Conservation (phyloP, 2,329 filamentous ascomycete species). For the Dryadomyces quercivorus region DNA sequence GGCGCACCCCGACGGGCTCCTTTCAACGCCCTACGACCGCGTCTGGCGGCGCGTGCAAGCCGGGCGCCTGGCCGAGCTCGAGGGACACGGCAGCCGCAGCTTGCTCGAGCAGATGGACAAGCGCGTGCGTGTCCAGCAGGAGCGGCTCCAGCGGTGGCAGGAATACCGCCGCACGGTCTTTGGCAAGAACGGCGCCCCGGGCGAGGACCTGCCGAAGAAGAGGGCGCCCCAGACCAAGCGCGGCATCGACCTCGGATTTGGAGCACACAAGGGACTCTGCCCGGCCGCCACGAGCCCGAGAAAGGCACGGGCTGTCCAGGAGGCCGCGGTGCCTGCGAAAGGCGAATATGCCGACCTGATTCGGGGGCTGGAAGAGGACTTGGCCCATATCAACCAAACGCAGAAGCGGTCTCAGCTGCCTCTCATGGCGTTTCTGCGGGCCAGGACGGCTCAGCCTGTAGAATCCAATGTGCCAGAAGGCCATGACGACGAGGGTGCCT, state of each 20-base stretch:
- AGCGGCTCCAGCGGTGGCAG: conserved; percentile 62
- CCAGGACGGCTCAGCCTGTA: not conserved
- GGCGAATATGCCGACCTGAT: conserved; percentile 32
- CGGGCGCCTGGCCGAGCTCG: conserved; percentile 43
- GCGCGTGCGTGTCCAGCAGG: conserved; percentile 53
- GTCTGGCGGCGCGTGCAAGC: conserved; percentile 59
- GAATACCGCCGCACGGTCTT: conserved; percentile 44
- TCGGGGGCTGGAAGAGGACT: conserved; percentile 26
- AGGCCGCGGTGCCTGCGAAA: not conserved
- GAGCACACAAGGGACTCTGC: conserved; percentile 35
- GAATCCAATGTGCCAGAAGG: not conserved
- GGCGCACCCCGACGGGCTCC: conserved; percentile 45
- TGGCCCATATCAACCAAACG: conserved; percentile 18
- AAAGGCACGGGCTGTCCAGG: conserved; percentile 11
- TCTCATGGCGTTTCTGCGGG: conserved; percentile 3
- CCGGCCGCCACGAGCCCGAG: conserved; percentile 23
- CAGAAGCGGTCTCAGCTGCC: conserved; percentile 1
- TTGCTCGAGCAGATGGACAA: conserved; percentile 60
- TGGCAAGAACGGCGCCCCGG: conserved; percentile 15
- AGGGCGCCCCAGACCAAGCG: conserved; percentile 18
- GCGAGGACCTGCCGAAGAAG: conserved; percentile 14
- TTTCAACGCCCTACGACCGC: conserved; percentile 54
- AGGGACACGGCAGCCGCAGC: conserved; percentile 30
- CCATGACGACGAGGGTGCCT: conserved; percentile 18
- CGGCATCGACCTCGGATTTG: conserved; percentile 42